These are phyloP conservation scores for Lepidium sativum DNA, from an alignment of 345 rosid species.

Conservation along the genomic window DNA sequence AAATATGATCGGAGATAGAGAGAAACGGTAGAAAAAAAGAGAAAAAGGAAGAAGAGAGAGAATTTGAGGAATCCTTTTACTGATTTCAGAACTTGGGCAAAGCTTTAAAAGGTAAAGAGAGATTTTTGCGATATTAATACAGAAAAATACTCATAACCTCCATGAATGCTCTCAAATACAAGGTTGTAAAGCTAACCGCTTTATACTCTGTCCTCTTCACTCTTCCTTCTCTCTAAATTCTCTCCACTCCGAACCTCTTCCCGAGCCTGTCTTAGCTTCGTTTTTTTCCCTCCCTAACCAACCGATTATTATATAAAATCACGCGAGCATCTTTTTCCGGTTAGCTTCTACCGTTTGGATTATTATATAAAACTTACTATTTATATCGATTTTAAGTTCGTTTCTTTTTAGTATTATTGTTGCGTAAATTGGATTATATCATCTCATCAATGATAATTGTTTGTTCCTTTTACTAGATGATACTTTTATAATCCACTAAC, in stretches of 20 bases:
- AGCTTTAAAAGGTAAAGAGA: conserved; percentile 8
- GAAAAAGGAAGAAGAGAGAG: neutral
- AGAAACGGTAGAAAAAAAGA: neutral
- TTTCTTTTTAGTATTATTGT: neutral
- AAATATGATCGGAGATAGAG: neutral
- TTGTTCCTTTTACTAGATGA: neutral
- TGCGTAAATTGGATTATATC: conserved; percentile 9
- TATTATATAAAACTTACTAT: neutral
- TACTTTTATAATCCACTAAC: no score
- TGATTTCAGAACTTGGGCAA: neutral
- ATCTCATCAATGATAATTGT: neutral
- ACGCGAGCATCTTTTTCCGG: conserved; percentile 22
- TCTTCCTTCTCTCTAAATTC: conserved; percentile 3
- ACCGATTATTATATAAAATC: no score
- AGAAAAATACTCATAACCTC: conserved; percentile 32
- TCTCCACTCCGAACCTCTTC: conserved; percentile 21
- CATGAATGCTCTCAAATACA: conserved; percentile 29
- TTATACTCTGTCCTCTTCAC: conserved; percentile 32
- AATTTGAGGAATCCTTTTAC: neutral
- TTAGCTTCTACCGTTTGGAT: conserved; percentile 11
- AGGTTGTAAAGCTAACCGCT: conserved; percentile 39
- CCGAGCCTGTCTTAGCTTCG: neutral
- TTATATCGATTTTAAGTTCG: conserved; percentile 1
- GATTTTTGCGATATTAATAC: neutral
- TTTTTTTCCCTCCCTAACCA: neutral